Percentiles rank a stretch among this genome's conserved stretches.
Conservation (phyloP, 768 basidiomycete genomes). For the Atractiella rhizophila region DNA sequence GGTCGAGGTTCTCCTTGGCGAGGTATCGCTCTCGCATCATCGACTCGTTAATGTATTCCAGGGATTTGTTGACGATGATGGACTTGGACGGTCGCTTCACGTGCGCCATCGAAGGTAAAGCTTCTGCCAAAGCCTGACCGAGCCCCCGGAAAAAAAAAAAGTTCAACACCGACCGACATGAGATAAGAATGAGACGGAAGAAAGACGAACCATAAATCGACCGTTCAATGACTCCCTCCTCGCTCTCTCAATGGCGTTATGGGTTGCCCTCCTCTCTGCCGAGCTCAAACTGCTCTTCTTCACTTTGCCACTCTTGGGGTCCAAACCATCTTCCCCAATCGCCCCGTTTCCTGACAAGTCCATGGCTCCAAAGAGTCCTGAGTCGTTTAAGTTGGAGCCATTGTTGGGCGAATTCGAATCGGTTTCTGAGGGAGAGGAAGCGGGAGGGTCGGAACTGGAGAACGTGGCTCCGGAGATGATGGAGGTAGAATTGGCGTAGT, state of each 20-base stretch:
- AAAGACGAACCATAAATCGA: conserved; percentile 42
- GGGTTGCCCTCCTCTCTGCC: conserved; percentile 80
- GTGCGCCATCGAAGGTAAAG: conserved; percentile 70
- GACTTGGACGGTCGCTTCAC: conserved; percentile 88
- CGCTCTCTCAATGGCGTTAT: conserved; percentile 90
- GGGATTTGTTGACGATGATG: conserved; percentile 85
- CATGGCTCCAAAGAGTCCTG: too few species aligned
- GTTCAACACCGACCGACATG: neutral
- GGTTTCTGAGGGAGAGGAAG: conserved; percentile 7
- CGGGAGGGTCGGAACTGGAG: conserved; percentile 9
- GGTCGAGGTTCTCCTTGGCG: conserved; percentile 62
- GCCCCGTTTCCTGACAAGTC: too few species aligned
- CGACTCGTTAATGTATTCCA: conserved; percentile 25
- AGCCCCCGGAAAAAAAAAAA: conserved; percentile 1
- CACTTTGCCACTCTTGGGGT: too few species aligned
- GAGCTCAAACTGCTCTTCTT: too few species aligned
- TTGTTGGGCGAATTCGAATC: too few species aligned
- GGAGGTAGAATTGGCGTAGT: too few species aligned
- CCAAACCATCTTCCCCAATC: too few species aligned
- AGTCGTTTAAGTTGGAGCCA: too few species aligned
- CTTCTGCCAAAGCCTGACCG: conserved; percentile 55
- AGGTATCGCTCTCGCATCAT: conserved; percentile 56
- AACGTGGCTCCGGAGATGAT: too few species aligned
- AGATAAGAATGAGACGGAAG: neutral
- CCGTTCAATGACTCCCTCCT: conserved; percentile 79